A percentile compares a stretch with the other conserved stretches of the same genome.
These are phyloP conservation scores for Cladophialophora immunda DNA, from an alignment of 2,329 filamentous ascomycete species.

Conservation along the genomic window DNA sequence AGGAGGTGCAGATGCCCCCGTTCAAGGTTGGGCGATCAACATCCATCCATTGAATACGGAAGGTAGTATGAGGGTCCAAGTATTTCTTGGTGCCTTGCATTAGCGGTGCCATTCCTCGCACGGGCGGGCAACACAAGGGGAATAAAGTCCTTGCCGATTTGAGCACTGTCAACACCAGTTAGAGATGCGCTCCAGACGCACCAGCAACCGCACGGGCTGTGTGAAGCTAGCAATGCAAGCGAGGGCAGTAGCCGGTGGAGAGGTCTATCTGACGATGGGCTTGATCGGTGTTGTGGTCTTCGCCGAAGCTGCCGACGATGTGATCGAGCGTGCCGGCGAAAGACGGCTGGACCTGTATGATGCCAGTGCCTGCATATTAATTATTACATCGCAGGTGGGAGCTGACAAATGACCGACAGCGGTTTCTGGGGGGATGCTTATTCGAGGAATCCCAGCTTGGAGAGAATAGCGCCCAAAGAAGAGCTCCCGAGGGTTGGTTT, in stretches of 20 bases:
- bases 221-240: slow-evolving; percentile 10
- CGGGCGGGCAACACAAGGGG: not conserved
- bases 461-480: not conserved
- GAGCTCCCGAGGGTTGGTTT: not conserved
- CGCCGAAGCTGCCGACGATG: slow-evolving; percentile 5
- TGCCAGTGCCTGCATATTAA: not conserved
- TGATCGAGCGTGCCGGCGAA: not conserved
- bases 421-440: not conserved
- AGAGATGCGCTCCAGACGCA: not conserved
- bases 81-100: slow-evolving; percentile 26
- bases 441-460: not conserved
- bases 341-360: not conserved
- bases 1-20: not conserved
- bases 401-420: slow-evolving; percentile 1
- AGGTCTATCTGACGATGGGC: not conserved
- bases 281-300: slow-evolving; percentile 5
- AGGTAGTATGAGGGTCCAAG: not conserved
- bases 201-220: not conserved
- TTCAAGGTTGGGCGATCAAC: not conserved
- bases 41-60: slow-evolving; percentile 3
- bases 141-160: slow-evolving; percentile 8
- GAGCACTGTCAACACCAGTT: not conserved
- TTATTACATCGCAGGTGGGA: not conserved
- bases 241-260: slow-evolving; percentile 7
- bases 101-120: slow-evolving; percentile 1